phyloP scores from a whole-genome alignment of 768 basidiomycete genomes.

The Hygrocybe coccinea region DNA sequence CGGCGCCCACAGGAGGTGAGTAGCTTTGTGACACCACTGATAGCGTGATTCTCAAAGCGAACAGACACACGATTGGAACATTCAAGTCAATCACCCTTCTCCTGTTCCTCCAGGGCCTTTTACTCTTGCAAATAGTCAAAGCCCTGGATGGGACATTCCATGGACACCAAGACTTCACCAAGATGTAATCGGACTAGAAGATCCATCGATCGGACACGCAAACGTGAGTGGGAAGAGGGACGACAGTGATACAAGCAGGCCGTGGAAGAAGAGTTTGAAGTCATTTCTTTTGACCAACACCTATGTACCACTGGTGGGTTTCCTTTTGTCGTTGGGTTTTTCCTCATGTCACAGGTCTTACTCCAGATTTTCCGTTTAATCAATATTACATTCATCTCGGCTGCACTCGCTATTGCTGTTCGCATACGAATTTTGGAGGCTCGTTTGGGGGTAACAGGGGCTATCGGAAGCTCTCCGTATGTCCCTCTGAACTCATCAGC shows the following conservation, averaged over 20 bases:
- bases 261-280: conserved; percentile 47
- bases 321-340: background rate
- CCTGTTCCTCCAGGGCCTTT: conserved; percentile 42
- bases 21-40: conserved; percentile 21
- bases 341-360: conserved; percentile 10
- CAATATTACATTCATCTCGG: conserved; percentile 77
- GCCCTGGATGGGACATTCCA: conserved; percentile 65
- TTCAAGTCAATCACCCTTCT: conserved; percentile 32
- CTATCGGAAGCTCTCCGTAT: conserved; percentile 78
- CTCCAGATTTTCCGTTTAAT: conserved; percentile 74
- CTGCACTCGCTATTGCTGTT: conserved; percentile 75
- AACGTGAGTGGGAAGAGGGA: background rate
- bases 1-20: conserved; percentile 33
- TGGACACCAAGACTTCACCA: conserved; percentile 47
- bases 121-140: conserved; percentile 51
- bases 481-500: conserved; percentile 21
- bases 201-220: background rate
- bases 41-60: background rate
- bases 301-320: conserved; percentile 71
- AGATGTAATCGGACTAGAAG: conserved; percentile 11
- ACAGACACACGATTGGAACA: background rate
- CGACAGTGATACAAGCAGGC: conserved; percentile 21
- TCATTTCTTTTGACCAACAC: conserved; percentile 66
- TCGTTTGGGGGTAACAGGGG: conserved; percentile 51
- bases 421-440: conserved; percentile 61